These are phyloP conservation scores for Claviceps capensis DNA, from an alignment of 2,329 filamentous ascomycete species.

Conservation along the genomic window DNA sequence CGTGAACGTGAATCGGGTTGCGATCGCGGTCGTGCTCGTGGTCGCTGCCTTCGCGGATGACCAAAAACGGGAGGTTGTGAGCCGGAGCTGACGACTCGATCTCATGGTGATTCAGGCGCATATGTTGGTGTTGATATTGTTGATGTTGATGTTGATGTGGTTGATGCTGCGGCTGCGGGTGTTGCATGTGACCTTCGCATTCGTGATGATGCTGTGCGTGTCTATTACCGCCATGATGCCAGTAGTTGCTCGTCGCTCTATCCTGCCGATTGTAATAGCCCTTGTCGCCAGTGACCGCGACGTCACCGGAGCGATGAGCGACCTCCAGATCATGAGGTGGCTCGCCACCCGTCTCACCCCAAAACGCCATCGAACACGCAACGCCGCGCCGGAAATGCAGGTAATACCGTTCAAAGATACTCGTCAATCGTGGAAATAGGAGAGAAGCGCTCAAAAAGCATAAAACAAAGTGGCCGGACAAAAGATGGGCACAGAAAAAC, in stretches of 20 bases:
- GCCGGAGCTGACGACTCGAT: constrained; percentile 17
- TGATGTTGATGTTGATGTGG: background rate
- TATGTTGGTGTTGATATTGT: background rate
- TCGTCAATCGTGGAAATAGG: background rate
- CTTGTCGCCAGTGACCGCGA: background rate
- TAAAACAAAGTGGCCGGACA: background rate
- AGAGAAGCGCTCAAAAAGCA: background rate
- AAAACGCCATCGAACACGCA: constrained; percentile 26
- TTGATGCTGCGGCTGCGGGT: background rate
- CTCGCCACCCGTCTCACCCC: constrained; percentile 22
- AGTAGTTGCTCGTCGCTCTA: background rate
- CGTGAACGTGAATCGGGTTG: constrained; percentile 1
- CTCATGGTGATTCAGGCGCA: background rate
- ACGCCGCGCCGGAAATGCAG: background rate
- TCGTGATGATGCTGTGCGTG: background rate
- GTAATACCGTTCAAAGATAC: background rate
- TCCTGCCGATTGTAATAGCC: background rate
- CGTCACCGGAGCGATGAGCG: background rate
- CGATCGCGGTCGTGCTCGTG: constrained; percentile 4
- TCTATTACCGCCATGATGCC: background rate
- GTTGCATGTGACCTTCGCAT: background rate
- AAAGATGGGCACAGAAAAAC: background rate
- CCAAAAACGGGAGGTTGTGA: constrained; percentile 22
- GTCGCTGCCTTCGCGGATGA: constrained; percentile 22
- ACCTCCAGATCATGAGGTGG: constrained; percentile 13